Conservation (phyloP, 139 green algal species). For the Coelastrella sp. region DNA sequence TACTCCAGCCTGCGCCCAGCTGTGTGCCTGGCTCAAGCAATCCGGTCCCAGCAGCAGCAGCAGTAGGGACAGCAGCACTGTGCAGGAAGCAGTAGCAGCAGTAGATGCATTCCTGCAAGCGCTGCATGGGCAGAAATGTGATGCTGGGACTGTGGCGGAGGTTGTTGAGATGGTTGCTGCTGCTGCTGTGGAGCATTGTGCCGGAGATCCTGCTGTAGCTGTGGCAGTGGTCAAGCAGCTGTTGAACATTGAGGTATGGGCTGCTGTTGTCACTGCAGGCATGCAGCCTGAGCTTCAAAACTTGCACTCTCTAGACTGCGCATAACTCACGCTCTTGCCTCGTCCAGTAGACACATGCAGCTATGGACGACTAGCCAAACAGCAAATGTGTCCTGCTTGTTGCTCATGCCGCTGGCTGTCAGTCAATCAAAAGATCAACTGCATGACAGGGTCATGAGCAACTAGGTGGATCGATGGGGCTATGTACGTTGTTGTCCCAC, state of each 20-base stretch:
- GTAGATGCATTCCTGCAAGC: constrained; percentile 26
- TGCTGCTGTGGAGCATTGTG: neutral
- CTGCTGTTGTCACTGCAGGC: neutral
- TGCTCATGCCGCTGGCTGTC: no score
- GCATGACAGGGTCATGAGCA: no score
- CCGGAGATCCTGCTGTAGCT: constrained; percentile 21
- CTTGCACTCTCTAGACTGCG: neutral
- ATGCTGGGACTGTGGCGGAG: neutral
- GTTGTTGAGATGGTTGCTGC: constrained; percentile 5
- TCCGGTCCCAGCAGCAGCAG: neutral
- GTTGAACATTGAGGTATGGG: neutral
- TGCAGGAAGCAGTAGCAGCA: neutral
- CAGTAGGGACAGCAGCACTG: neutral
- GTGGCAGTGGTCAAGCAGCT: constrained; percentile 23
- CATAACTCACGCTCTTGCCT: neutral
- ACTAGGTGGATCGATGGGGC: no score
- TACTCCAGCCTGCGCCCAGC: neutral
- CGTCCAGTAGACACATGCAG: neutral
- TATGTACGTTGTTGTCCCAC: no score
- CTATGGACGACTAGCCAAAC: no score
- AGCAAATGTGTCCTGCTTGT: no score
- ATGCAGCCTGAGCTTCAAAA: neutral
- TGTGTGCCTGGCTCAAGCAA: constrained; percentile 16
- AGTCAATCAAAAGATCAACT: no score
- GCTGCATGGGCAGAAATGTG: neutral